Evolutionary conservation across 163 green algal species (phyloP), one percentile per base, ranked within the genome.

Genomic region (Chloromonas sp.): DNA sequence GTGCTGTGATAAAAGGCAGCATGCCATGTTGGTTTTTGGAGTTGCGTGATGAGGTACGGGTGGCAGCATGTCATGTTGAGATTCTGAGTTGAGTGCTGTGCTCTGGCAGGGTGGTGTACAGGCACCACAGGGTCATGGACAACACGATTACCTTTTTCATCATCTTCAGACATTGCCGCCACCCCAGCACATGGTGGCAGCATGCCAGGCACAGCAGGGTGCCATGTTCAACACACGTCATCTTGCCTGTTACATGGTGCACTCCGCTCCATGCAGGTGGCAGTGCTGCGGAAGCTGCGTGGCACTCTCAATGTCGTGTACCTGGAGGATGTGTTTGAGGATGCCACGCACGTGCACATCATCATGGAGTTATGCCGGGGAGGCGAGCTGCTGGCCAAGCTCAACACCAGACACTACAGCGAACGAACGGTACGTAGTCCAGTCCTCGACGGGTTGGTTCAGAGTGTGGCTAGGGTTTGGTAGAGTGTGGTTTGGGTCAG

Each of bases 341-440:
- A 99, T 86, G 91, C 96, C 15, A 80, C 87, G 0, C 84, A 92
- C 82, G 90, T 98, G 3, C 94, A 98, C 89, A 94, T 98, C 84
- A 88, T 99, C 58, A 98, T 99, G 96, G 97, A 99, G 91, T 87
- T 91, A n/a, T 98, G 94, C 87, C 81, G 82, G 1, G 96, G 97
- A 0, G 97, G 97, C 0, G 97, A 99, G 92, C 92, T 99, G 62
- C 85, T 93, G 83, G 91, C 95, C 83, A 83, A 88, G 3, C 93
- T 97, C 82, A 92, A 92, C 60, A 86, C 85, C 13, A 83, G 86
- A n/a, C 90, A 94, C 58, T 98, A 98, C 88, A 94, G 86, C 3
- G 96, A 98, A 84, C 81, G 89, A 58, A 97, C 93, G 88, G 95
- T 96, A 84, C 79, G 91, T 62, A 36, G 36, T 36, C 36, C 14